phyloP scores from a whole-genome alignment of 1,284 basidiomycete genomes.

The Pyrrhoderma lamaoense region DNA sequence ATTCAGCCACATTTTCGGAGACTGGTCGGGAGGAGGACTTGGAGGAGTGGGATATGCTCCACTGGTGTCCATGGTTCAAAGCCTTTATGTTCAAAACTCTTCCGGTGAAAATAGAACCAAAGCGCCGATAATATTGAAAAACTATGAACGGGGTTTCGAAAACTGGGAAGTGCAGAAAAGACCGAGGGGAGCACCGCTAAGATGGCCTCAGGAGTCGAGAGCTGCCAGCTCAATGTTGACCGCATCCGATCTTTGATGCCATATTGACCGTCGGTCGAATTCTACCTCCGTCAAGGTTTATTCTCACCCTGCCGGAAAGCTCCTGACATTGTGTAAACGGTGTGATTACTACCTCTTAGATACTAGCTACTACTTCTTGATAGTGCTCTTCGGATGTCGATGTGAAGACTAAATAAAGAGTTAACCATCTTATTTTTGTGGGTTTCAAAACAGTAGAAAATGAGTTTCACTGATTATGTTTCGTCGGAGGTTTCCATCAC shows the following conservation, averaged over 20 bases:
- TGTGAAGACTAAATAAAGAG: too few species aligned
- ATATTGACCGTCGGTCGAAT: not conserved
- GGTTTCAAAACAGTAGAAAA: too few species aligned
- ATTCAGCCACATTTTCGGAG: conserved; percentile 16
- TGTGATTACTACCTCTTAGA: too few species aligned
- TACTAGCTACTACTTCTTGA: too few species aligned
- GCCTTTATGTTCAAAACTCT: not conserved
- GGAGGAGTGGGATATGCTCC: conserved; percentile 1
- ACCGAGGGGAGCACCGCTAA: not conserved
- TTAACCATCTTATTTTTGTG: too few species aligned
- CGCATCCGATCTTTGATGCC: not conserved
- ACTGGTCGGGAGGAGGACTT: conserved; percentile 8
- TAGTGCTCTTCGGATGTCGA: too few species aligned
- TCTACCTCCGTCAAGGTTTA: not conserved
- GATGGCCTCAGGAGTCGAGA: not conserved
- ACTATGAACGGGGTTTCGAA: not conserved
- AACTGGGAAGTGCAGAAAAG: not conserved
- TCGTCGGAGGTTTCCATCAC: too few species aligned
- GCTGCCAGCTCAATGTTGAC: too few species aligned
- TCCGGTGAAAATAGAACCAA: not conserved
- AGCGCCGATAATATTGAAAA: not conserved
- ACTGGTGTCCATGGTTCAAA: conserved; percentile 13
- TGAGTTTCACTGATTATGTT: too few species aligned
- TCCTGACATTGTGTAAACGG: too few species aligned
- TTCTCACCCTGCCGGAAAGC: too few species aligned